phyloP scores from a whole-genome alignment of 148 eudicot species.

The Amaranthus palmeri region DNA sequence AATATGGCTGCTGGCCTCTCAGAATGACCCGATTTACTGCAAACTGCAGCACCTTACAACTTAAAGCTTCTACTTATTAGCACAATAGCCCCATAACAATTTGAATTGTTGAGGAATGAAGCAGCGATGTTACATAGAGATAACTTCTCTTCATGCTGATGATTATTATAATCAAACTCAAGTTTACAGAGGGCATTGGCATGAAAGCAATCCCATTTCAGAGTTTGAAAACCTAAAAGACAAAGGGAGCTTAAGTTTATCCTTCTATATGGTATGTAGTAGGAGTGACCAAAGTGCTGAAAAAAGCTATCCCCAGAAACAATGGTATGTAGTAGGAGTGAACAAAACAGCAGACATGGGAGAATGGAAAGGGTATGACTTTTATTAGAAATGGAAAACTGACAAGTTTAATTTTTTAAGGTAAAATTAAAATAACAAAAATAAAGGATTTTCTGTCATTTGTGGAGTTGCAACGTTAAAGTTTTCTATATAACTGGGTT shows the following conservation, averaged over 20 bases:
- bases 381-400: neutral
- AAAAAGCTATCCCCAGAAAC: neutral
- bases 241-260: neutral
- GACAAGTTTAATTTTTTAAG: neutral
- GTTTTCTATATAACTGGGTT: neutral
- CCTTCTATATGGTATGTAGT: neutral
- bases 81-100: too few relatives aligned
- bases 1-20: too few relatives aligned
- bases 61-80: too few relatives aligned
- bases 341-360: neutral
- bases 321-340: neutral
- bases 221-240: neutral
- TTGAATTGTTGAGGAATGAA: too few relatives aligned
- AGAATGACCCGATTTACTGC: too few relatives aligned
- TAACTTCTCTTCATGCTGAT: too few relatives aligned
- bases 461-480: too few relatives aligned
- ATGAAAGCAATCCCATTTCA: too few relatives aligned
- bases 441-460: neutral
- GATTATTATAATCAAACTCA: neutral
- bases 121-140: too few relatives aligned
- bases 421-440: neutral
- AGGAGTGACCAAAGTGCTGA: too few relatives aligned
- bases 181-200: too few relatives aligned
- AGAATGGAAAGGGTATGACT: neutral
- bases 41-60: too few relatives aligned